Percentiles rank a stretch among this genome's conserved stretches.
Conservation (phyloP, 2,329 filamentous ascomycete genomes). For the Ascochyta pisi region DNA sequence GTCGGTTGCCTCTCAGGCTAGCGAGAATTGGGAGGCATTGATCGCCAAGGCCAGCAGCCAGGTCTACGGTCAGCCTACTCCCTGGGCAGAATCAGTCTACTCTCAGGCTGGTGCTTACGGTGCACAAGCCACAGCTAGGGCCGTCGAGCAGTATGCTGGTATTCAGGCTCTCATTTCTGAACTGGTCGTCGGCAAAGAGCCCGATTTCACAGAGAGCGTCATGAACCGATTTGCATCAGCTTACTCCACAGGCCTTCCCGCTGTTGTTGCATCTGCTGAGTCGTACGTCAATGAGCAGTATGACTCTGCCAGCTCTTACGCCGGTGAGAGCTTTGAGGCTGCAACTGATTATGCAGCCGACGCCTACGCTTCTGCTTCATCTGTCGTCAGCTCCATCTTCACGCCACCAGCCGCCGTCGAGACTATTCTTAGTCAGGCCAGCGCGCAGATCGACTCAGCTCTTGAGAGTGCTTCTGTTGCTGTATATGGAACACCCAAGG, state of each 20-base stretch:
- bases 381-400: slow-evolving; percentile 57
- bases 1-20: slow-evolving; percentile 62
- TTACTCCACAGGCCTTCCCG: slow-evolving; percentile 71
- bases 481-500: slow-evolving; percentile 64
- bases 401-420: slow-evolving; percentile 66
- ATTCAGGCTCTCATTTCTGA: slow-evolving; percentile 78
- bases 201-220: slow-evolving; percentile 81
- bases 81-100: slow-evolving; percentile 55
- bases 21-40: slow-evolving; percentile 68
- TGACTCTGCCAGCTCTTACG: slow-evolving; percentile 58
- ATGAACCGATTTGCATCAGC: slow-evolving; percentile 73
- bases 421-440: slow-evolving; percentile 63
- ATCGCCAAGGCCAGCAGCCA: slow-evolving; percentile 71
- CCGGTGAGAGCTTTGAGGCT: slow-evolving; percentile 52
- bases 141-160: slow-evolving; percentile 70
- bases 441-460: slow-evolving; percentile 63
- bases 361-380: slow-evolving; percentile 56
- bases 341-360: slow-evolving; percentile 62
- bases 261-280: slow-evolving; percentile 60
- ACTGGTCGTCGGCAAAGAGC: slow-evolving; percentile 77
- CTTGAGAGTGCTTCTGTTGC: slow-evolving; percentile 65
- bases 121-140: slow-evolving; percentile 67
- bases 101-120: slow-evolving; percentile 65
- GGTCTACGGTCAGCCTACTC: slow-evolving; percentile 71
- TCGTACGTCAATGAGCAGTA: slow-evolving; percentile 58